Evolutionary conservation across 2,329 filamentous ascomycete species (phyloP), one percentile per base, ranked within the genome.

Genomic region (Aschersonia sp.): DNA sequence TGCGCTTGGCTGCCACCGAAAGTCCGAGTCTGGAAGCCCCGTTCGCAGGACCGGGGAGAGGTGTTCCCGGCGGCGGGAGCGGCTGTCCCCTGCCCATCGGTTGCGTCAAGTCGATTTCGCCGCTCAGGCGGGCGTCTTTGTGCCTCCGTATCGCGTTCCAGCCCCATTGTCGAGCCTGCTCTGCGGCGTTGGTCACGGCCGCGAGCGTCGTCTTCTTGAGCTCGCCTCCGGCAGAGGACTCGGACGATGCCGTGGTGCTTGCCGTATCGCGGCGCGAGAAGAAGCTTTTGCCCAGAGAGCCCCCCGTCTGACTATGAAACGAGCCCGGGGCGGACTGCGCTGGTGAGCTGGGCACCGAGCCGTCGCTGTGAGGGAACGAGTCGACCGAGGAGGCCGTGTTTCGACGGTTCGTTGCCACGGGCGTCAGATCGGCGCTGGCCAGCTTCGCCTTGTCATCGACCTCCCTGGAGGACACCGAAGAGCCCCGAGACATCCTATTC

Each of bases 61-160:
- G 87, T 43, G 76, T 81, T 2, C 87, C 88, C 2, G 84, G 85
- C 7, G 87, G 87, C 44, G 87, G 87, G 14, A 94, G 68, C 1
- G 87, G 87, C 55, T 84, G 82, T 0, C 87, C 87, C 40, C 87
- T 76, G 1, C 88, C 88, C 69, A 94, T 87, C 2, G 87, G 87
- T 55, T 86, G 77, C 53, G 62, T 65, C 50, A 75, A 54, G 64
- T 78, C 62, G 51, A 78, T 60, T 7, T 66, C 63, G 11, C 55
- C 57, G 30, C 59, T 57, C 46, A 59, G 62, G 44, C 62, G 64
- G 31, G 58, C 60, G 43, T 73, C 69, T 43, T 70, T 71, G 49
- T 71, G 68, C 49, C 71, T 64, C 52, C 76, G 73, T 10, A 77
- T 63, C 2, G 76, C 74, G 52, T 73, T 77, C 63, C 73, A 71